Conservation (phyloP, 2,329 filamentous ascomycete species). For the Metarhizium album region DNA sequence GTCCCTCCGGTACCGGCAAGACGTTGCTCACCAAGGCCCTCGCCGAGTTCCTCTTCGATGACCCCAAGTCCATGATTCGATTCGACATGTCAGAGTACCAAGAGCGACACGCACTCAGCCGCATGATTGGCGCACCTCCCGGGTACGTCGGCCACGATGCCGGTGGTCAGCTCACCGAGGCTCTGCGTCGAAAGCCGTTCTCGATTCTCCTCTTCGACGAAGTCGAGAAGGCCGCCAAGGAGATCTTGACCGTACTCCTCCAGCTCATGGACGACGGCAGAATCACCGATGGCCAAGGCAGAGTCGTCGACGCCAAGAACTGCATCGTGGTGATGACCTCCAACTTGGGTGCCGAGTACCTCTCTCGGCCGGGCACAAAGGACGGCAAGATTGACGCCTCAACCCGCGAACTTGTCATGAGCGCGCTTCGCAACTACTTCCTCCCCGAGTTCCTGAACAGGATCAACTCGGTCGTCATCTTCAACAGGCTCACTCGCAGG, state of each 20-base stretch:
- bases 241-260: slow-evolving; percentile 91
- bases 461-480: slow-evolving; percentile 92
- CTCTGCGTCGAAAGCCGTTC: slow-evolving; percentile 87
- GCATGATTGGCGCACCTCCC: slow-evolving; percentile 95
- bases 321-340: slow-evolving; percentile 99
- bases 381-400: slow-evolving; percentile 80
- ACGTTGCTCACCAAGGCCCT: slow-evolving; percentile 93
- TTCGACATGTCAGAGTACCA: slow-evolving; percentile 99
- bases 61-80: slow-evolving; percentile 93
- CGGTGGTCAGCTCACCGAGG: slow-evolving; percentile 91
- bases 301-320: slow-evolving; percentile 90
- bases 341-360: slow-evolving; percentile 88
- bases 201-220: slow-evolving; percentile 97
- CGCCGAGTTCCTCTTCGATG: slow-evolving; percentile 96
- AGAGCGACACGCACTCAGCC: slow-evolving; percentile 85
- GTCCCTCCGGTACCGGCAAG: slow-evolving; percentile 96
- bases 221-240: slow-evolving; percentile 97
- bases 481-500: slow-evolving; percentile 82
- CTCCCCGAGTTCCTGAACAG: slow-evolving; percentile 97
- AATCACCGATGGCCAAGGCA: slow-evolving; percentile 95
- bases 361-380: slow-evolving; percentile 65
- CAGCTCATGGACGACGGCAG: slow-evolving; percentile 99
- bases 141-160: slow-evolving; percentile 96
- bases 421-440: slow-evolving; percentile 87
- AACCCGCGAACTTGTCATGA: slow-evolving; percentile 84